These are phyloP conservation scores for Penicillium sp. DNA, from an alignment of 2,329 filamentous ascomycete genomes.

Conservation along the genomic window DNA sequence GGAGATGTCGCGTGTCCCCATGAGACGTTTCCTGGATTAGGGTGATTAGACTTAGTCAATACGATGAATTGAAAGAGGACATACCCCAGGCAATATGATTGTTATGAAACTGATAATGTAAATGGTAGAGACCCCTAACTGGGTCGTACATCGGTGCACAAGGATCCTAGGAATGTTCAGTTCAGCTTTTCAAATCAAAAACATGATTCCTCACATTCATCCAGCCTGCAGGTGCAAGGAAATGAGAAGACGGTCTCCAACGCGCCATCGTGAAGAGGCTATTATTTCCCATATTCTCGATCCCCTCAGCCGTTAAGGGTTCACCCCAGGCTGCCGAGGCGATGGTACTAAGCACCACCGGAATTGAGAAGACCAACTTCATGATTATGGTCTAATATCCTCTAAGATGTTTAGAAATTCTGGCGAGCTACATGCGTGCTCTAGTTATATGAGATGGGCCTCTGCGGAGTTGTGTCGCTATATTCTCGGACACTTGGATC, in stretches of 20 bases:
- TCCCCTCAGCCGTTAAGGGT: constrained; percentile 8
- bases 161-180: constrained; percentile 9
- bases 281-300: constrained; percentile 17
- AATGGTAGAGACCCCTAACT: constrained; percentile 8
- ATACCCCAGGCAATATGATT: constrained; percentile 17
- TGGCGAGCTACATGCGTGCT: too few species aligned
- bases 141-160: constrained; percentile 17
- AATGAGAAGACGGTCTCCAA: constrained; percentile 17
- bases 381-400: not conserved
- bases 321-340: constrained; percentile 5
- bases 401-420: not conserved
- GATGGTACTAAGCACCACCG: constrained; percentile 2
- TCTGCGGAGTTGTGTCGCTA: constrained; percentile 13
- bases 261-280: constrained; percentile 10
- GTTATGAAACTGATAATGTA: constrained; percentile 17
- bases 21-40: constrained; percentile 12
- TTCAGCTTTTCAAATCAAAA: not conserved
- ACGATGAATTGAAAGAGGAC: not conserved
- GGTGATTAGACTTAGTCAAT: not conserved
- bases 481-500: constrained; percentile 11
- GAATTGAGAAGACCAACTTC: not conserved
- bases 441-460: not conserved
- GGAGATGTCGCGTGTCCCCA: constrained; percentile 16
- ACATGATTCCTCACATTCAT: constrained; percentile 11
- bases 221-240: constrained; percentile 16